These are phyloP conservation scores for Dactylellina haptotyla DNA, from an alignment of 2,329 filamentous ascomycete genomes.

Conservation along the genomic window DNA sequence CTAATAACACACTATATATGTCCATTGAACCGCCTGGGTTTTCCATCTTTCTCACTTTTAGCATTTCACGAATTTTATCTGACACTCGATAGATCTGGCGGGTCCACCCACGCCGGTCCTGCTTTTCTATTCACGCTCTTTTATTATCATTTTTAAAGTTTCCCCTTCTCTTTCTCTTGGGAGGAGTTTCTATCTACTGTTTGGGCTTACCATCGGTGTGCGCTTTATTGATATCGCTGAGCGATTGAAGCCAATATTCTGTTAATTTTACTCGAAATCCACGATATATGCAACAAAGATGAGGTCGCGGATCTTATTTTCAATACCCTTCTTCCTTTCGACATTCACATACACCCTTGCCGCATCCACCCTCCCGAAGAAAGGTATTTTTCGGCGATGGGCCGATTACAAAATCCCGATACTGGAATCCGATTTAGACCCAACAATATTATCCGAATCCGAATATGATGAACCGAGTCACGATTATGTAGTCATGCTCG, in stretches of 20 bases:
- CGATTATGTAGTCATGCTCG: constrained; percentile 54
- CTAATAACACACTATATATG: not conserved
- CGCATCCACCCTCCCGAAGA: not conserved
- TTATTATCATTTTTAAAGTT: constrained; percentile 24
- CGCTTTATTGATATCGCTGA: constrained; percentile 18
- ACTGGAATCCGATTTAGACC: not conserved
- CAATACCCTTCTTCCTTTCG: not conserved
- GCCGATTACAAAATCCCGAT: constrained; percentile 3
- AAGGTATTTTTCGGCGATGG: not conserved
- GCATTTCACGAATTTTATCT: not conserved
- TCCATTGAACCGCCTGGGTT: not conserved
- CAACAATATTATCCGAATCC: not conserved
- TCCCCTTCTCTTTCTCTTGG: constrained; percentile 6
- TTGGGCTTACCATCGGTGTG: not conserved
- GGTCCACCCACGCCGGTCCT: constrained; percentile 17
- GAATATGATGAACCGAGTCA: constrained; percentile 21
- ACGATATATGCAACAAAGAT: not conserved
- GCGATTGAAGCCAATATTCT: no score
- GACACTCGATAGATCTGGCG: not conserved
- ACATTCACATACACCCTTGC: not conserved
- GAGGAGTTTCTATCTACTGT: not conserved
- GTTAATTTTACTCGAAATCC: not conserved
- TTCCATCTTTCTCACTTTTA: not conserved
- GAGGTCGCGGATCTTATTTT: constrained; percentile 7
- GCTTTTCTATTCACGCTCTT: not conserved